These are phyloP conservation scores for Aureobasidium lini DNA, from an alignment of 2,329 filamentous ascomycete species.

Conservation along the genomic window DNA sequence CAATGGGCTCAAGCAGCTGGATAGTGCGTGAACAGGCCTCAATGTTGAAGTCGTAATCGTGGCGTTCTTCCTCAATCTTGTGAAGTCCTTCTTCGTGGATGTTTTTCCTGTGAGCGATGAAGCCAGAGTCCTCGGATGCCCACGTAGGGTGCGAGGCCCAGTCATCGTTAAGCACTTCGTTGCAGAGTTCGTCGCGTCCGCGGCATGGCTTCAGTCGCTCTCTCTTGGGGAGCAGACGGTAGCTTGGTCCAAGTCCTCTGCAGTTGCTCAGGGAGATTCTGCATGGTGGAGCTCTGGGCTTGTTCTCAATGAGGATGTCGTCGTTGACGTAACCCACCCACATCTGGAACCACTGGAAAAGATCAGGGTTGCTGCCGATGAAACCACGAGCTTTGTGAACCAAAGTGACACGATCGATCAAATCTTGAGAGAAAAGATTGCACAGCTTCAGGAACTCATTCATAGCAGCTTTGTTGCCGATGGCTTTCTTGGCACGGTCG, in stretches of 20 bases:
- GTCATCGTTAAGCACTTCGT: constrained; percentile 88
- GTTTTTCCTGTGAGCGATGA: constrained; percentile 96
- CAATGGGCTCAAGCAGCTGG: constrained; percentile 88
- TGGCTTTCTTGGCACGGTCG: constrained; percentile 91
- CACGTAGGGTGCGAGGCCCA: constrained; percentile 99
- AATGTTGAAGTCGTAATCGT: constrained; percentile 98
- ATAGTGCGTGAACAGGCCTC: constrained; percentile 93
- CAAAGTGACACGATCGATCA: constrained; percentile 79
- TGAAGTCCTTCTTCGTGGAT: constrained; percentile 89
- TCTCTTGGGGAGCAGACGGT: constrained; percentile 81
- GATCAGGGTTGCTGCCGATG: constrained; percentile 78
- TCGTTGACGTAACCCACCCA: constrained; percentile 73
- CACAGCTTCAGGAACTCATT: constrained; percentile 95
- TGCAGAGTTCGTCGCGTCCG: constrained; percentile 89
- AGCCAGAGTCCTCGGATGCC: constrained; percentile 96
- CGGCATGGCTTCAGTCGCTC: constrained; percentile 89
- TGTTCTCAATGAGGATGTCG: constrained; percentile 72
- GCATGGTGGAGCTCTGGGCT: constrained; percentile 65
- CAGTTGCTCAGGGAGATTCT: constrained; percentile 93
- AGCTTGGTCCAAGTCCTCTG: constrained; percentile 90
- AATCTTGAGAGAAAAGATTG: constrained; percentile 87
- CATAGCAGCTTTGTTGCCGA: constrained; percentile 85
- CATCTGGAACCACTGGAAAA: constrained; percentile 80
- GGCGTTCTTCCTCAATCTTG: constrained; percentile 92
- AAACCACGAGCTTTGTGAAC: constrained; percentile 77